phyloP scores from a whole-genome alignment of 2,329 filamentous ascomycete species.

The Cladosporium cucumerinum region DNA sequence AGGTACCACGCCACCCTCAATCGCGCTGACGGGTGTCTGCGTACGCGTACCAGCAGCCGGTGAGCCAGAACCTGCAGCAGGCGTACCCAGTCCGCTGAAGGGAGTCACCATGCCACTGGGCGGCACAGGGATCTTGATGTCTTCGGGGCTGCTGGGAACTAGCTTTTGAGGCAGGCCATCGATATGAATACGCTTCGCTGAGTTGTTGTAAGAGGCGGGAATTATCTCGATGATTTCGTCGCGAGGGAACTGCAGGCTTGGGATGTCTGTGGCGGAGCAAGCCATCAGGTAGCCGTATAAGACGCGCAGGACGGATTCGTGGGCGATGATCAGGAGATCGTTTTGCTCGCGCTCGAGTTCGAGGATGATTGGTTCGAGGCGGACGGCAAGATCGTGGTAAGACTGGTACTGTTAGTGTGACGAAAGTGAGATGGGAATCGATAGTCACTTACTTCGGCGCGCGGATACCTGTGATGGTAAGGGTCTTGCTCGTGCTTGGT shows the following conservation, averaged over 20 bases:
- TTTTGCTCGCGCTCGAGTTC: slow-evolving; percentile 96
- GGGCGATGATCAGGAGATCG: slow-evolving; percentile 95
- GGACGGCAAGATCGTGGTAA: slow-evolving; percentile 97
- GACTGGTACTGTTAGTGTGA: slow-evolving; percentile 56
- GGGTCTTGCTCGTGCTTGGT: slow-evolving; percentile 90
- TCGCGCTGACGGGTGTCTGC: slow-evolving; percentile 19
- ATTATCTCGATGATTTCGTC: slow-evolving; percentile 99
- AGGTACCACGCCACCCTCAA: slow-evolving; percentile 3
- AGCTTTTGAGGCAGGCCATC: slow-evolving; percentile 63
- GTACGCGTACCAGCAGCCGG: slow-evolving; percentile 7
- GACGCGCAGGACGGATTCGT: slow-evolving; percentile 95
- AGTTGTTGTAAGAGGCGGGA: slow-evolving; percentile 94
- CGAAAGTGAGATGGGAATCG: not conserved
- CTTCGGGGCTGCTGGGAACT: slow-evolving; percentile 74
- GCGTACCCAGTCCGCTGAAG: slow-evolving; percentile 40
- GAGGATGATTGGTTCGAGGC: slow-evolving; percentile 94
- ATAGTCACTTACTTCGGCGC: slow-evolving; percentile 68
- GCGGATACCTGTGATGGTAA: slow-evolving; percentile 93
- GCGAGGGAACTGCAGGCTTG: slow-evolving; percentile 85
- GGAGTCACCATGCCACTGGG: slow-evolving; percentile 52
- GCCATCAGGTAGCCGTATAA: slow-evolving; percentile 98
- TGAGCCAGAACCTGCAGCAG: slow-evolving; percentile 16
- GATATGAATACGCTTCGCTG: slow-evolving; percentile 86
- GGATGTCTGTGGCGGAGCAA: slow-evolving; percentile 92
- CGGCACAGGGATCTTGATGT: slow-evolving; percentile 74